Evolutionary conservation across 1,284 basidiomycete genomes (phyloP), one percentile per base, ranked within the genome.

Genomic region (Waitea zeae): DNA sequence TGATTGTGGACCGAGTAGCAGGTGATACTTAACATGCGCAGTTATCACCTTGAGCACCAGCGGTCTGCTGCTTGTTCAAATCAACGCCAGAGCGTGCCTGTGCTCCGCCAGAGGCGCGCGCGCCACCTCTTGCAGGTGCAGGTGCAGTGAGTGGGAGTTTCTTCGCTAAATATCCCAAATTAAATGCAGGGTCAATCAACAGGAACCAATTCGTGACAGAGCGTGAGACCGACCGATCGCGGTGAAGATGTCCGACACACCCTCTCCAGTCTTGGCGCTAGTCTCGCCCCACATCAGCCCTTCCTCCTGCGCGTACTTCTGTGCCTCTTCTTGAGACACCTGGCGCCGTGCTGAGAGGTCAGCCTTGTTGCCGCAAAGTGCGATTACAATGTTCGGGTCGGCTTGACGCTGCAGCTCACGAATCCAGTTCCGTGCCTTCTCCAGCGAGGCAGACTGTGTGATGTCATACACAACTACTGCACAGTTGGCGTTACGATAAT

Each of bases 391-490:
- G 36, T 83, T 87, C 17, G 92, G 89, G 53, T 97, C 93, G 30
- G 92, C 92, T 61, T 97, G 92, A 39, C 92, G 83, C 54, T 96
- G 89, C 7, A 97, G 74, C 56, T 96, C 92, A 40, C 84, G 73
- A 46, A 97, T 93, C 92, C 92, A 97, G 44, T 82, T 80, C 48
- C 86, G 84, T 31, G 92, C 92, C 58, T 96, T 96, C 61, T 96
- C 90, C 39, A 97, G 73, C 5, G 92, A 77, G 28, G 81, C 62
- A 17, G 74, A 55, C 56, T 90, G 86, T 12, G 87, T 92, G 53
- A 86, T 86, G 53, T 86, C 81, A 49, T 86, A 87, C 20, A 86
- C 82, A 31, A 86, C 82, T 17, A 87, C 81, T 17, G 82, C 82
- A 46, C 82, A 87, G 49, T 86, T 81, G 47, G 83, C 83, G 46